Percentiles rank a stretch among this genome's conserved stretches.
These are phyloP conservation scores for Komagataella pastoris DNA, from an alignment of 805 yeast genomes.

Conservation along the genomic window DNA sequence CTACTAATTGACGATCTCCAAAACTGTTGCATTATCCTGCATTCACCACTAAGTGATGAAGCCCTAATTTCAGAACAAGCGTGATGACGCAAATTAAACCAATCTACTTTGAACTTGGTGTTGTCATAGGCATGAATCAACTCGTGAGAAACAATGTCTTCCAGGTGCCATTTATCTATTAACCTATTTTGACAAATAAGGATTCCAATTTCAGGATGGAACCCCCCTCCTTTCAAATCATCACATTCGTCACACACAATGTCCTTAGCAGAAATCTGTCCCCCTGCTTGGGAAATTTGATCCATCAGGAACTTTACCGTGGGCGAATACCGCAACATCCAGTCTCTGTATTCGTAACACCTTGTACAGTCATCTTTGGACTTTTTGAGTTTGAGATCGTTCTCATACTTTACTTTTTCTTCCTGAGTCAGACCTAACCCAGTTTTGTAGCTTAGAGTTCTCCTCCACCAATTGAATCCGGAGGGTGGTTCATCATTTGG, in stretches of 20 bases:
- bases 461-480: conserved; percentile 57
- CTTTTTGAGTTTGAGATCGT: conserved; percentile 30
- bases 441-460: conserved; percentile 56
- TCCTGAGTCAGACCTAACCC: conserved; percentile 47
- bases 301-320: conserved; percentile 78
- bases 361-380: conserved; percentile 42
- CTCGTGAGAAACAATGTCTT: conserved; percentile 88
- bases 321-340: conserved; percentile 74
- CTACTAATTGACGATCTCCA: conserved; percentile 28
- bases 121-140: conserved; percentile 89
- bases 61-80: conserved; percentile 97
- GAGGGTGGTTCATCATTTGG: neutral
- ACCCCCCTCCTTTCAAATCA: conserved; percentile 68
- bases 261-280: conserved; percentile 30
- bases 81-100: conserved; percentile 78
- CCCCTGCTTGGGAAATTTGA: conserved; percentile 54
- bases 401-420: conserved; percentile 43
- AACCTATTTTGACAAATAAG: conserved; percentile 78
- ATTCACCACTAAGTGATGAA: conserved; percentile 85
- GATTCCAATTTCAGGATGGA: conserved; percentile 81
- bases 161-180: conserved; percentile 62
- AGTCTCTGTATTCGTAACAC: conserved; percentile 68
- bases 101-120: conserved; percentile 75
- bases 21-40: conserved; percentile 81
- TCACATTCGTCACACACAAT: conserved; percentile 77